A percentile compares a stretch with the other conserved stretches of the same genome.
Evolutionary conservation across 495 filamentous ascomycete genomes (phyloP).

Genomic region (Talaromyces adpressus): DNA sequence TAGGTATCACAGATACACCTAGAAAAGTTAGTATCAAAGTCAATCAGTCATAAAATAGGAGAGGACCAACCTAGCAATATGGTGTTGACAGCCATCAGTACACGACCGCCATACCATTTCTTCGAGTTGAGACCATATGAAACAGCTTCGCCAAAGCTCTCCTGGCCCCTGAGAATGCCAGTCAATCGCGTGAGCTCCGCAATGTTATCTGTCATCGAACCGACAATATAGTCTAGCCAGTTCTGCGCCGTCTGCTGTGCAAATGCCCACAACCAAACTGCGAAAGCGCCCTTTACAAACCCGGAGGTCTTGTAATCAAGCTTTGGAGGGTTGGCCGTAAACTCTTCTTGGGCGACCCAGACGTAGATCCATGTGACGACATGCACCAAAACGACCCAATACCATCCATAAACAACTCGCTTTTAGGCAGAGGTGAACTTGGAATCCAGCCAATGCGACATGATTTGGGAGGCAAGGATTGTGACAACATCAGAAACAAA

Average conservation of each 20-base stretch:
- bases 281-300: conserved; percentile 38
- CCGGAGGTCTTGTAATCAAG: conserved; percentile 38
- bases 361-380: conserved; percentile 38
- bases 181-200: conserved; percentile 53
- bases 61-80: conserved; percentile 32
- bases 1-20: conserved; percentile 20
- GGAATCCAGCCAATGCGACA: conserved; percentile 38
- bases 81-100: conserved; percentile 43
- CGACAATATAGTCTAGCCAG: conserved; percentile 53
- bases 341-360: conserved; percentile 44
- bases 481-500: conserved; percentile 28
- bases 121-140: conserved; percentile 48
- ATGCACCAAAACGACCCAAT: conserved; percentile 34
- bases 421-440: conserved; percentile 26
- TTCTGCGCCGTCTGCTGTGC: conserved; percentile 40
- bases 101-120: conserved; percentile 39
- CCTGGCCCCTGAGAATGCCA: conserved; percentile 52
- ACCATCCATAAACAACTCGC: conserved; percentile 34
- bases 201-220: conserved; percentile 47
- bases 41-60: neutral
- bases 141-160: conserved; percentile 55
- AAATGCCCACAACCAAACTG: conserved; percentile 40
- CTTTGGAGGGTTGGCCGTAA: conserved; percentile 31
- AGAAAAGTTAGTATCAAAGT: neutral
- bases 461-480: conserved; percentile 28